phyloP scores from a whole-genome alignment of 2,329 filamentous ascomycete genomes.

The Penicillium sp. region DNA sequence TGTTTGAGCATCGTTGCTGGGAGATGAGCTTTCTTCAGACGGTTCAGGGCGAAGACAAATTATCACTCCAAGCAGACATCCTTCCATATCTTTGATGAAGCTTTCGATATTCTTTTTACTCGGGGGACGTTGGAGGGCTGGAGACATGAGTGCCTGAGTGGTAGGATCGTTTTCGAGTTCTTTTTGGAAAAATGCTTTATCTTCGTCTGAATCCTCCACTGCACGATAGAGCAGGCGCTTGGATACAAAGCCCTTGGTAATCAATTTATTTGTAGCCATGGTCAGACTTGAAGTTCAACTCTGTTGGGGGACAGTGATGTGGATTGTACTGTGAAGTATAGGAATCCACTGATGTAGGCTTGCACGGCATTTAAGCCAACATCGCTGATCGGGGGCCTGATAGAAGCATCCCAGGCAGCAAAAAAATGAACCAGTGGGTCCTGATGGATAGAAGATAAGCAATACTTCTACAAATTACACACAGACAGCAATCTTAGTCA shows the following conservation, averaged over 20 bases:
- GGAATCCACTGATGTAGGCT: background rate
- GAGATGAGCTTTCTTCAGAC: background rate
- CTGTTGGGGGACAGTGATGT: background rate
- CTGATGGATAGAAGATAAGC: background rate
- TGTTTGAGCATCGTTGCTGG: background rate
- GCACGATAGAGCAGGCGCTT: slow-evolving; percentile 13
- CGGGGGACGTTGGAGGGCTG: background rate
- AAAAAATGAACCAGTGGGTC: background rate
- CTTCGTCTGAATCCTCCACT: slow-evolving; percentile 10
- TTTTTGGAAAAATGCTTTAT: slow-evolving; percentile 9
- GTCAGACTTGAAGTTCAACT: background rate
- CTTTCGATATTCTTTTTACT: background rate
- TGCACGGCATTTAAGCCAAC: background rate
- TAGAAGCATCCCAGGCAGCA: background rate
- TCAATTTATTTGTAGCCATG: background rate
- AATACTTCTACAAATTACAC: background rate
- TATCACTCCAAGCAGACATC: background rate
- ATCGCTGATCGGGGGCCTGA: background rate
- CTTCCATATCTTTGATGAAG: background rate
- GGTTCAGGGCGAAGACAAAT: background rate
- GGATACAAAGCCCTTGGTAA: background rate
- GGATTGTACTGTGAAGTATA: background rate
- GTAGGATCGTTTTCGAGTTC: slow-evolving; percentile 9
- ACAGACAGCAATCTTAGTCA: background rate
- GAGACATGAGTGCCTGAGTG: background rate